Base-by-base conservation (phyloP, 148 eudicot genomes). In the Fallopia convolvulus region DNA sequence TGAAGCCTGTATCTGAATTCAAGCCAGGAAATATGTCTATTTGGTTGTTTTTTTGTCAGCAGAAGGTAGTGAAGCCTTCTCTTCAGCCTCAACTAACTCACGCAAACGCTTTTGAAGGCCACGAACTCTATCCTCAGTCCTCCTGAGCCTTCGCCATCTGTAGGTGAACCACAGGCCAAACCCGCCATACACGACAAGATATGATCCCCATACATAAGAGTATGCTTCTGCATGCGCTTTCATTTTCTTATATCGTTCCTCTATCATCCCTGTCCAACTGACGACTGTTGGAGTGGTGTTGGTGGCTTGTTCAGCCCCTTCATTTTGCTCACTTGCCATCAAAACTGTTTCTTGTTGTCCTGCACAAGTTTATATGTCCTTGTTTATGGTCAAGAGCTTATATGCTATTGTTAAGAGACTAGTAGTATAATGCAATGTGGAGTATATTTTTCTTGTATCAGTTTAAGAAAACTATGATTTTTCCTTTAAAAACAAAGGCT, bases 171-270 rank as follows among this genome's bases (percentile, higher is more conserved):
- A 92, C 15, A 92, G 83, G 20, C 91, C 91, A 82, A 94, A 83
- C 9, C 92, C 93, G 32, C 95, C 93, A 61, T 94, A 92, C 6
- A 92, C 97, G 48, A 92, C 77, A 11, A 78, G 72, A 75, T 94
- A 94, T 39, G 98, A 90, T 41, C 84, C 91, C 93, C 97, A 94
- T 3, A 92, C 97, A 79, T 87, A 92, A 2, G 94, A 97, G 75
- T 89, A 93, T 30, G 93, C 75, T 83, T 89, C 90, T 52, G 89
- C 97, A 76, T 94, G 76, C 77, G 84, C 86, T 83, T 82, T 94
- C 5, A 86, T 82, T 80, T 79, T 86, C 76, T 79, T 81, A 66
- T 88, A 94, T 41, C 82, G 86, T 13, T 82, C 86, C 78, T 83
- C 82, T 6, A 90, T 41, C 74, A 50, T 82, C 52, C 77, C 82